Evolutionary conservation across 768 basidiomycete genomes (phyloP), one percentile per base, ranked within the genome.

Genomic region (Tephrocybe sp.): DNA sequence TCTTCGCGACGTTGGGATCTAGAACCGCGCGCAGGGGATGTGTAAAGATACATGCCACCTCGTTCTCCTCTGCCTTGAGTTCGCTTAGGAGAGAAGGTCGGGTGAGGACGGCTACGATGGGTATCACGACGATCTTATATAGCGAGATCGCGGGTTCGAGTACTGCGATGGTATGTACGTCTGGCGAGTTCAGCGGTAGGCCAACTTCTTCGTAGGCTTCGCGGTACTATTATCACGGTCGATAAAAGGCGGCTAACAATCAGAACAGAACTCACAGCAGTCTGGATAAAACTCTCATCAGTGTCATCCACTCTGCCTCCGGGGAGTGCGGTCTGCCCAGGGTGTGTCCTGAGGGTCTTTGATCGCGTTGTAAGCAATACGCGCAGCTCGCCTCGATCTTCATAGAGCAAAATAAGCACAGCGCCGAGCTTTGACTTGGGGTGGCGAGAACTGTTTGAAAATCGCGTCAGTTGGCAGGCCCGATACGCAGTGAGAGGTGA

Each of bases 361-460:
- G 92, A 89, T 9, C 93, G 80, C 3, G 93, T 96, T 1, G 93
- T 96, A 46, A 96, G 70, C 18, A 95, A 71, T 4, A 95, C 91
- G 11, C 85, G 80, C 5, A 94, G 68, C 36, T 77, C 66, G 15
- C 80, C 86, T 3, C 70, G 75, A n/a, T 78, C 69, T 63, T 94
- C 87, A 54, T 83, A 95, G 1, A 96, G 68, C 9, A 92, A 72
- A 1, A 94, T 82, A 2, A 95, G 75, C 0, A 95, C 91, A 7
- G 89, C 89, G 4, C 84, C 90, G 11, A 83, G 78, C 60, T 75
- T 84, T 41, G 62, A 65, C 13, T 48, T 58, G 9, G 68, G 69
- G 44, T 70, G 61, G 11, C 53, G 47, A 15, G 69, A 67, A 41
- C 71, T 73, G 55, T 21, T 35, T 12, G 31, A 15, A 38, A 51